These are phyloP conservation scores for Coniochaeta sp. DNA, from an alignment of 2,329 filamentous ascomycete genomes.

Conservation along the genomic window DNA sequence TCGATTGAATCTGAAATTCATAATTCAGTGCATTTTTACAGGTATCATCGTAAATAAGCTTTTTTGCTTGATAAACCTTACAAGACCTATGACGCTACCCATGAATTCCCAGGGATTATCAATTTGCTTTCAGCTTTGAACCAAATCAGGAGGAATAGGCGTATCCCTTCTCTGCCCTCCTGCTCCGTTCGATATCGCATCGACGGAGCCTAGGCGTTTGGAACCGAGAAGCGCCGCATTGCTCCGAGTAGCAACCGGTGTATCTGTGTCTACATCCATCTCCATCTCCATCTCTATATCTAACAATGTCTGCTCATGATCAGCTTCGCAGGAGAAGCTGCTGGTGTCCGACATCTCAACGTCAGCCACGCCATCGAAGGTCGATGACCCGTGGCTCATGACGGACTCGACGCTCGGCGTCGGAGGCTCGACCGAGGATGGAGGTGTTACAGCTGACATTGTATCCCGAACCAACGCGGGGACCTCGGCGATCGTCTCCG, in stretches of 20 bases:
- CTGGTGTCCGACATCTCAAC: constrained; percentile 43
- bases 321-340: constrained; percentile 28
- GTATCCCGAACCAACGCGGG: neutral
- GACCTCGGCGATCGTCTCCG: constrained; percentile 3
- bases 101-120: too few species aligned
- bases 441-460: neutral
- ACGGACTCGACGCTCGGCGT: constrained; percentile 34
- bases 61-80: too few species aligned
- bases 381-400: constrained; percentile 18
- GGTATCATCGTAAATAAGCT: too few species aligned
- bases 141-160: constrained; percentile 14
- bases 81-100: too few species aligned
- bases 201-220: constrained; percentile 18
- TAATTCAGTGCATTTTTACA: too few species aligned
- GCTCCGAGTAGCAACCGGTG: constrained; percentile 24
- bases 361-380: constrained; percentile 22
- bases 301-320: constrained; percentile 10
- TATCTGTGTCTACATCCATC: constrained; percentile 27
- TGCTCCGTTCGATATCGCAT: constrained; percentile 16
- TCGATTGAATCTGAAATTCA: too few species aligned
- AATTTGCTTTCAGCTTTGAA: neutral
- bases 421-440: constrained; percentile 21
- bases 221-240: constrained; percentile 5
- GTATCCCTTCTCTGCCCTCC: constrained; percentile 24
- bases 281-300: constrained; percentile 21